Percentiles rank a stretch among this genome's conserved stretches.
These are phyloP conservation scores for Brassica rapa DNA, from an alignment of 345 rosid genomes.

Conservation along the genomic window DNA sequence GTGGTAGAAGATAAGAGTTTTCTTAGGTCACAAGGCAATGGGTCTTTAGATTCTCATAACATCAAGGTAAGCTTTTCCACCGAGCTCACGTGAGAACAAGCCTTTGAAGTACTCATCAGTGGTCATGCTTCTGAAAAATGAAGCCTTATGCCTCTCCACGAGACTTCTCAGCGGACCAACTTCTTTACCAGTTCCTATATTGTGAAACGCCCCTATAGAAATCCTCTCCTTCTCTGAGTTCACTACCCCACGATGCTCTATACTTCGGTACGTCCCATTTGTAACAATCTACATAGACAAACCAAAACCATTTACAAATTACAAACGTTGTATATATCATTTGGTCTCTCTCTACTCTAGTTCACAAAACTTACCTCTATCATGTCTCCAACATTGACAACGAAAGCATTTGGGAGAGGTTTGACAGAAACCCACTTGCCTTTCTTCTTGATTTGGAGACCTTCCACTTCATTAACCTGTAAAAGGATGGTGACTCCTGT, in stretches of 20 bases:
- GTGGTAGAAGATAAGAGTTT: not conserved
- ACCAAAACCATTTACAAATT: conserved; percentile 9
- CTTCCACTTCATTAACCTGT: conserved; percentile 49
- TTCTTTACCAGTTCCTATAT: conserved; percentile 25
- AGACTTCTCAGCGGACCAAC: conserved; percentile 40
- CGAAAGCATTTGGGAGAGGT: conserved; percentile 30
- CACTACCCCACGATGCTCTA: conserved; percentile 46
- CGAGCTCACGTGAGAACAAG: conserved; percentile 27
- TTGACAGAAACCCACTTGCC: conserved; percentile 44
- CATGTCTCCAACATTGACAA: conserved; percentile 33
- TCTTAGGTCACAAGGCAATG: not conserved
- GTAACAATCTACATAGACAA: conserved; percentile 38
- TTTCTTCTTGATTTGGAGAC: conserved; percentile 61
- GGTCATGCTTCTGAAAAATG: conserved; percentile 28
- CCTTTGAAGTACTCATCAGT: conserved; percentile 29
- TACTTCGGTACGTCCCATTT: conserved; percentile 45
- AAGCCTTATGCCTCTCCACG: conserved; percentile 24
- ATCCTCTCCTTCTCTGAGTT: conserved; percentile 44
- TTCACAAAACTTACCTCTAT: conserved; percentile 17
- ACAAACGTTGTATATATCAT: not conserved
- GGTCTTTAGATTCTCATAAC: conserved; percentile 29
- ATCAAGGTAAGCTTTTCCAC: conserved; percentile 31
- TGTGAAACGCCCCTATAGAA: conserved; percentile 40
- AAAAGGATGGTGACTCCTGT: conserved; percentile 52
- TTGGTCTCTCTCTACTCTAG: not conserved